Conservation (phyloP, 1,284 basidiomycete genomes). For the Heterobasidion irregulare region DNA sequence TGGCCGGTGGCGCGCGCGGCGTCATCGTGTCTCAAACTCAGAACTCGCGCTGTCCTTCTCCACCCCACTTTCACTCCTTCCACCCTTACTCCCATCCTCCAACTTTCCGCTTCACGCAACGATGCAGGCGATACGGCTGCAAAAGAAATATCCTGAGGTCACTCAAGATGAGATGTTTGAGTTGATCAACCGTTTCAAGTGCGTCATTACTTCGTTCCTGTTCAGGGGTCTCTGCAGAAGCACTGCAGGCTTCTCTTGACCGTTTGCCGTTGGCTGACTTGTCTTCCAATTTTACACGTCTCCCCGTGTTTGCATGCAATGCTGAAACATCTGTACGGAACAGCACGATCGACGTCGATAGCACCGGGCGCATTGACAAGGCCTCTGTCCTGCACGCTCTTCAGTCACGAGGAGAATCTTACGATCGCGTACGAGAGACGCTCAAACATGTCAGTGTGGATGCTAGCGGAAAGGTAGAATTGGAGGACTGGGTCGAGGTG, state of each 20-base stretch:
- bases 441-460: slow-evolving; percentile 94
- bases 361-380: slow-evolving; percentile 82
- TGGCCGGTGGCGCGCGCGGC: not conserved
- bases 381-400: slow-evolving; percentile 70
- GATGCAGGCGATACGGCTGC: slow-evolving; percentile 85
- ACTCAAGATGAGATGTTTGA: slow-evolving; percentile 89
- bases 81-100: not conserved
- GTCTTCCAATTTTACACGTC: not conserved
- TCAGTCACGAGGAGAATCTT: slow-evolving; percentile 77
- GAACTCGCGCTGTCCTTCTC: no score
- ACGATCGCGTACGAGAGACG: slow-evolving; percentile 85
- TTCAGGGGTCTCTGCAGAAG: slow-evolving; percentile 8
- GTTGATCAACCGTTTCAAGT: slow-evolving; percentile 93
- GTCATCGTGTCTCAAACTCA: no score
- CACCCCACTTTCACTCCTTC: not conserved
- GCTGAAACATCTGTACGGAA: slow-evolving; percentile 1
- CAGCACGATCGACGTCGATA: slow-evolving; percentile 79
- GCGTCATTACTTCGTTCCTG: slow-evolving; percentile 25
- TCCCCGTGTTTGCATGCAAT: not conserved
- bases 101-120: slow-evolving; percentile 10
- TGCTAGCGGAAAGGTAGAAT: slow-evolving; percentile 90
- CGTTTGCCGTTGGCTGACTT: no score
- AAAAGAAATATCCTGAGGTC: slow-evolving; percentile 92
- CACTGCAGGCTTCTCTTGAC: not conserved
- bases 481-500: slow-evolving; percentile 98